Evolutionary conservation across 139 green algal genomes (phyloP), one percentile per base, ranked within the genome.

Genomic region (Coelastrella sp.): DNA sequence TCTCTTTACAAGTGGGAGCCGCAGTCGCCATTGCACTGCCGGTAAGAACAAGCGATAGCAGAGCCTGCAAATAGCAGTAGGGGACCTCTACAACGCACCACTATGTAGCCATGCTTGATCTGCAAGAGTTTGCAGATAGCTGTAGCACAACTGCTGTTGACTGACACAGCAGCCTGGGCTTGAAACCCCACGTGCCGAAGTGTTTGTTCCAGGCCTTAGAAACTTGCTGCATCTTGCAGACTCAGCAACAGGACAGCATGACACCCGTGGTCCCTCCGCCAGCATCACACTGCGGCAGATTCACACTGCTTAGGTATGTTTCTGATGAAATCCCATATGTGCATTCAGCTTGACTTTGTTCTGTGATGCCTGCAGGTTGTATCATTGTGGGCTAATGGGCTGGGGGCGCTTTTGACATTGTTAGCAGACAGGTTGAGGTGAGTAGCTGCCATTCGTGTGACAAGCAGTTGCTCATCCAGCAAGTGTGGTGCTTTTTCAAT

Each of bases 331-430:
- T 1, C 32, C 32, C 32, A 47, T 47, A 16, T 84, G 78, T 66
- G 7, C 7, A 32, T 65, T 68, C 2, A 71, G 3, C 2, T 68
- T 47, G 19, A 8, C 56, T 23, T 6, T 5, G 75, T 59, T 22
- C 23, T n/a, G 17, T 77, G 61, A 19, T 64, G 59, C 60, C 5
- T 47, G 32, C 92, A 95, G 93, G 80, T 97, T n/a, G 95, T 97
- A 22, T 95, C 91, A 4, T 75, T 96, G 57, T 97, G 95, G 95
- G 94, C 95, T 16, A 97, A 97, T 83, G 73, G 87, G 4, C 89
- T 97, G 61, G 95, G 95, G 14, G 95, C 89, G 7, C 4, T 95
- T 3, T 89, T 97, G 10, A 95, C 95, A 3, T 88, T 97, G 71
- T 54, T 96, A 64, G 94, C 94, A 4, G 90, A 92, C 17, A 65